Evolutionary conservation across 2,329 filamentous ascomycete genomes (phyloP), one percentile per base, ranked within the genome.

Genomic region (Penicillium sp.): DNA sequence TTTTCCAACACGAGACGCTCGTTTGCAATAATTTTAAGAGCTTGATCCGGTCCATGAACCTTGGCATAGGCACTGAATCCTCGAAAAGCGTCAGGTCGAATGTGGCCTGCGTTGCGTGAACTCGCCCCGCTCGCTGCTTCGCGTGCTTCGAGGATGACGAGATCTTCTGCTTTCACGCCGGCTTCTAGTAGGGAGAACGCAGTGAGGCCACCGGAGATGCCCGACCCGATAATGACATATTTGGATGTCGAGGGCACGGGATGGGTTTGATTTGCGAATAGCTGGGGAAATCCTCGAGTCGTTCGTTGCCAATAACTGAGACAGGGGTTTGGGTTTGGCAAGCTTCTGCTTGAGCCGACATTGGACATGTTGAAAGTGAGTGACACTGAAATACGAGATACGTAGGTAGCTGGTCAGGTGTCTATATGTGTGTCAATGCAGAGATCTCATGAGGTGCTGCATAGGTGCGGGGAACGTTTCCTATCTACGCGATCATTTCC

Each of bases 1-100:
- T 53, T 65, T 13, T 74, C 55, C 10, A 74, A 61, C 1, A 75
- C 74, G 4, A 69, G 55, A 12, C 69, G 67, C 58, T 77, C 75
- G 50, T 75, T 72, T 23, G 66, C 66, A 31, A 76, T 68, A 45
- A 77, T 75, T 53, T 76, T 75, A 20, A 74, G 63, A 2, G 75
- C 74, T 57, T 76, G 72, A 23, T 72, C 69, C 0, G 57, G 49
- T 4, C 75, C 75, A 48, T 76, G 73, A 9, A 75, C 56, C 12
- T 66, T 60, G 12, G 66, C 50, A 56, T 77, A 77, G 10, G 70
- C 70, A 32, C 64, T 66, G 55, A 76, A 78, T 0, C 75, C 76
- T 8, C 75, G 69, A 54, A 78, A 78, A 0, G 75, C 75, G 54
- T 78, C 71, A 60, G 59, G 59, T 46, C 59, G 56, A 6, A 61